Percentiles rank a stretch among this genome's conserved stretches.
Conservation (phyloP, 1,284 basidiomycete genomes). For the Abortiporus biennis region DNA sequence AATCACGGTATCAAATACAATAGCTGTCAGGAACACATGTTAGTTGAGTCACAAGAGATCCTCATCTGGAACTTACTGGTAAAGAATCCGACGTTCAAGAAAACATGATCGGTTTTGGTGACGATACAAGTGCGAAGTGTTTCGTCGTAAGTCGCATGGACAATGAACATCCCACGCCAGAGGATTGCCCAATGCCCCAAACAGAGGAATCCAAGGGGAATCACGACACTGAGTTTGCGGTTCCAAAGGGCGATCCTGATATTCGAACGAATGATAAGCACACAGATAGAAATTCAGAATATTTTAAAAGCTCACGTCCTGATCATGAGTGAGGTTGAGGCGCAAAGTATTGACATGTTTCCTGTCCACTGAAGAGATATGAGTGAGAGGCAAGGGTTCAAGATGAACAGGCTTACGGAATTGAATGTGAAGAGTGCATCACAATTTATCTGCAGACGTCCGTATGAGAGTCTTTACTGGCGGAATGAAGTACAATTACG, state of each 20-base stretch:
- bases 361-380: constrained; percentile 48
- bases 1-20: constrained; percentile 61
- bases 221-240: constrained; percentile 40
- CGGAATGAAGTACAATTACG: too few relatives aligned
- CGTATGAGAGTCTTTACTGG: too few relatives aligned
- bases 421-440: constrained; percentile 64
- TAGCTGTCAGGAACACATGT: constrained; percentile 36
- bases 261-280: not conserved
- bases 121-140: constrained; percentile 38
- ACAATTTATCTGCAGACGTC: constrained; percentile 50
- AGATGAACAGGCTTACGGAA: constrained; percentile 36
- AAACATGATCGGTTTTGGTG: constrained; percentile 41
- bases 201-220: constrained; percentile 46
- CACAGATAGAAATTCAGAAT: not conserved
- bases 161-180: constrained; percentile 64
- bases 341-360: constrained; percentile 57
- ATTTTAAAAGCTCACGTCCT: constrained; percentile 42
- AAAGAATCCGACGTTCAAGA: constrained; percentile 61
- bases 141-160: constrained; percentile 47
- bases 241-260: constrained; percentile 68
- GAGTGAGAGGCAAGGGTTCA: too few relatives aligned
- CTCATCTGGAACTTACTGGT: constrained; percentile 48
- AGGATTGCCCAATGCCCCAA: constrained; percentile 61
- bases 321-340: constrained; percentile 65
- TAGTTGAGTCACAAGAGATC: constrained; percentile 6